These are phyloP conservation scores for Fusarium xylarioides DNA, from an alignment of 2,329 filamentous ascomycete genomes.

Conservation along the genomic window DNA sequence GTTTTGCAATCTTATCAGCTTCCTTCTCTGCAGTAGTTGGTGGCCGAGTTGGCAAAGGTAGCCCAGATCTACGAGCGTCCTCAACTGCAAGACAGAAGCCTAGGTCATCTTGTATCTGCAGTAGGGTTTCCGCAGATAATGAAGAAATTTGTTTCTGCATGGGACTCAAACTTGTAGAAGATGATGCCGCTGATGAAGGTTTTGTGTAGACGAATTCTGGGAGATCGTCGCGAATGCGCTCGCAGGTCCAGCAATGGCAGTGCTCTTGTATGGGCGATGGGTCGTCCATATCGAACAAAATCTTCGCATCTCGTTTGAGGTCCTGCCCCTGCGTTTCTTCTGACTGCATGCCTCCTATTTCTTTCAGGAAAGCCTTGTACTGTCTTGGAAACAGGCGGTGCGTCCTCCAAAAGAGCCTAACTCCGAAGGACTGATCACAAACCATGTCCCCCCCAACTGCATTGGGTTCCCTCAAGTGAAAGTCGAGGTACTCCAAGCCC, in stretches of 20 bases:
- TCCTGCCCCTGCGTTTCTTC: not conserved
- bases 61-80: not conserved
- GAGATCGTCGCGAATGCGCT: slow-evolving; percentile 18
- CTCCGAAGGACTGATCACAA: not conserved
- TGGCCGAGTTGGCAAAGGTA: slow-evolving; percentile 11
- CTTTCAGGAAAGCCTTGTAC: not conserved
- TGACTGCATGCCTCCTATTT: not conserved
- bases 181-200: not conserved
- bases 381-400: slow-evolving; percentile 12
- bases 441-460: not conserved
- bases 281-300: not conserved
- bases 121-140: slow-evolving; percentile 7
- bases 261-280: not conserved
- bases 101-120: slow-evolving; percentile 25
- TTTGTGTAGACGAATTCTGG: slow-evolving; percentile 9
- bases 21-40: slow-evolving; percentile 6
- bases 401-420: slow-evolving; percentile 13
- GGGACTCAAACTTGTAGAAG: not conserved
- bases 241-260: slow-evolving; percentile 27
- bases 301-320: not conserved
- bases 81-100: slow-evolving; percentile 17
- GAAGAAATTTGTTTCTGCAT: not conserved
- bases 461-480: not conserved
- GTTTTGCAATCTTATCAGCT: not conserved
- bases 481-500: slow-evolving; percentile 11